Conservation (phyloP, 2,329 filamentous ascomycete genomes). For the Trichoderma arundinaceum region DNA sequence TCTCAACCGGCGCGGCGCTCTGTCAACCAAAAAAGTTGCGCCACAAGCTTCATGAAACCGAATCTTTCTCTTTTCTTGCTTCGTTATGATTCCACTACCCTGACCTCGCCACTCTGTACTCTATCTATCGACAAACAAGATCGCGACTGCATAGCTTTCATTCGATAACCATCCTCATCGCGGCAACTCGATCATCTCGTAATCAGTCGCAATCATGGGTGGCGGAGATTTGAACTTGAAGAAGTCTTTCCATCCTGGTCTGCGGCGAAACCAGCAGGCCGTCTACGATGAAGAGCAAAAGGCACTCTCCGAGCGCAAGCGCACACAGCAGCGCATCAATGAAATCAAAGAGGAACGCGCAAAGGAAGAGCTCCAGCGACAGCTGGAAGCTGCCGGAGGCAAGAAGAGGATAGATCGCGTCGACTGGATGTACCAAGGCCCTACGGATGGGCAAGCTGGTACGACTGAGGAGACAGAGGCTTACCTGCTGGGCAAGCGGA, state of each 20-base stretch:
- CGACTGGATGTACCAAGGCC: conserved; percentile 98
- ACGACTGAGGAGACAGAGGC: conserved; percentile 90
- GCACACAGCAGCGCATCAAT: conserved; percentile 86
- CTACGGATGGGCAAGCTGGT: conserved; percentile 75
- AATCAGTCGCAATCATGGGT: conserved; percentile 68
- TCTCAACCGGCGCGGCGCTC: not conserved
- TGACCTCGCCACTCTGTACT: not conserved
- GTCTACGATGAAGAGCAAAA: conserved; percentile 93
- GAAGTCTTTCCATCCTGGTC: conserved; percentile 90
- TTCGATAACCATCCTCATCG: not conserved
- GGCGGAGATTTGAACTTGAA: conserved; percentile 95
- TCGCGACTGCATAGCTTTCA: not conserved
- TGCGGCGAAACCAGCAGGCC: conserved; percentile 87
- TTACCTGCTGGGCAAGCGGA: conserved; percentile 88
- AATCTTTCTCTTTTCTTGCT: too few species aligned
- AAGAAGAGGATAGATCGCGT: conserved; percentile 80
- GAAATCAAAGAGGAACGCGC: conserved; percentile 93
- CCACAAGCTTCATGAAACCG: too few species aligned
- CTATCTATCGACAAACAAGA: not conserved
- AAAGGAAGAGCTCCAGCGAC: conserved; percentile 86
- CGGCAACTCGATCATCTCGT: not conserved
- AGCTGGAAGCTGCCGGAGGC: conserved; percentile 88
- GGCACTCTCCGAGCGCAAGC: conserved; percentile 92
- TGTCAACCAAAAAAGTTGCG: too few species aligned
- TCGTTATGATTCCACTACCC: not conserved